phyloP scores from a whole-genome alignment of 2,329 filamentous ascomycete species.

The Pyricularia sp. region DNA sequence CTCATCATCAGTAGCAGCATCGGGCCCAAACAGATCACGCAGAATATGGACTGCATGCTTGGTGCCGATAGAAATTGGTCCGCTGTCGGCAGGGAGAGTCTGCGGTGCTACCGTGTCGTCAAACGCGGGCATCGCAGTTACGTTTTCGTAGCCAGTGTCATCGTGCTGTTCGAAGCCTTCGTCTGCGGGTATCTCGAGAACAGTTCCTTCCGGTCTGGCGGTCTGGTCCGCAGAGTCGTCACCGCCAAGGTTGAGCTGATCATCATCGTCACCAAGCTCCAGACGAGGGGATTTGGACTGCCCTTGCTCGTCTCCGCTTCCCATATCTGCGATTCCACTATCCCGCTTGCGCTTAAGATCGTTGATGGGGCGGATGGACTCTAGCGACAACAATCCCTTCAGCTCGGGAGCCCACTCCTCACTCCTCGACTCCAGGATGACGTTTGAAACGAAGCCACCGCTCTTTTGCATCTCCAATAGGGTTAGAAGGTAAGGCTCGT shows the following conservation, averaged over 20 bases:
- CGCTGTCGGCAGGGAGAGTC: conserved; percentile 70
- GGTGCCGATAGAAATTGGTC: conserved; percentile 78
- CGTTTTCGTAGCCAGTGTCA: conserved; percentile 29
- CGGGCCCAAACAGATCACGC: conserved; percentile 70
- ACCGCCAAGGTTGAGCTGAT: conserved; percentile 42
- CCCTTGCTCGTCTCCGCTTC: conserved; percentile 49
- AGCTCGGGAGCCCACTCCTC: conserved; percentile 84
- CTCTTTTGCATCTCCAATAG: conserved; percentile 86
- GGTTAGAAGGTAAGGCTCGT: conserved; percentile 74
- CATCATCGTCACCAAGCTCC: conserved; percentile 9
- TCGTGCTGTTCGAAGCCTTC: conserved; percentile 36
- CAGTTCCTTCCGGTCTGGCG: conserved; percentile 45
- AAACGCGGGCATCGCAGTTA: conserved; percentile 46
- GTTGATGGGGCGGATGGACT: conserved; percentile 57
- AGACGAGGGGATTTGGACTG: conserved; percentile 57
- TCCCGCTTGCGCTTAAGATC: conserved; percentile 92
- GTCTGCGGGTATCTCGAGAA: conserved; percentile 51
- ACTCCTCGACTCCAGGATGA: conserved; percentile 69
- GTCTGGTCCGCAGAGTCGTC: conserved; percentile 48
- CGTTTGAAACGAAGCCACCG: conserved; percentile 76
- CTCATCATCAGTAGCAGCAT: conserved; percentile 53
- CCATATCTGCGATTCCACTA: conserved; percentile 70
- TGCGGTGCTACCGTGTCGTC: conserved; percentile 67
- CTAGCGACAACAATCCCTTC: conserved; percentile 79
- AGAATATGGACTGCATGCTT: conserved; percentile 93